A percentile compares a stretch with the other conserved stretches of the same genome.
Evolutionary conservation across 1,139 yeast species (phyloP).

Genomic region (Nakaseomyces glabratus): DNA sequence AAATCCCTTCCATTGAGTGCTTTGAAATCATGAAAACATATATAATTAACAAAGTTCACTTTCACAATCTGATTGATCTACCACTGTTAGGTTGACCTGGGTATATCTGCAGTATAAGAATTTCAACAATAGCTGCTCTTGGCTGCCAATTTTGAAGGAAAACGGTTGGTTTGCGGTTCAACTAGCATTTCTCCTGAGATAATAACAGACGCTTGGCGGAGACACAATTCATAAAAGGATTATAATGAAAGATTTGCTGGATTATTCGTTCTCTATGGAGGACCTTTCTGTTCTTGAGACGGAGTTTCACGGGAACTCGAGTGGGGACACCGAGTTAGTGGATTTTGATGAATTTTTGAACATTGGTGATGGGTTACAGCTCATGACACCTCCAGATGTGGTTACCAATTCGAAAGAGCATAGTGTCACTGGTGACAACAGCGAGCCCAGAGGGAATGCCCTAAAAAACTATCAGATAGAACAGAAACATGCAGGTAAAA

Average conservation of each 20-base stretch:
- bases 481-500: not conserved
- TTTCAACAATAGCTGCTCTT: no score
- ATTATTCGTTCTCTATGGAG: constrained; percentile 7
- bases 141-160: no score
- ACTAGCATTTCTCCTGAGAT: no score
- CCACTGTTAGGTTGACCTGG: no score
- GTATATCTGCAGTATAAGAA: no score
- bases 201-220: no score
- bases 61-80: no score
- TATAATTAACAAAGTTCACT: no score
- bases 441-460: not conserved
- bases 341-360: constrained; percentile 6
- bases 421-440: not conserved
- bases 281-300: constrained; percentile 1
- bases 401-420: not conserved
- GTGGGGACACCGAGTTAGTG: not conserved
- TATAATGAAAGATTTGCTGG: constrained; percentile 3
- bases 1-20: no score
- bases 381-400: constrained; percentile 3
- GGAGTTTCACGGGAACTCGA: not conserved
- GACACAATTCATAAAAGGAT: no score
- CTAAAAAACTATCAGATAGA: not conserved
- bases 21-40: no score
- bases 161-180: no score
- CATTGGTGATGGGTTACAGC: constrained; percentile 5